A percentile compares a stretch with the other conserved stretches of the same genome.
These are phyloP conservation scores for Trichaptum fuscoviolaceum DNA, from an alignment of 768 basidiomycete species.

Conservation along the genomic window DNA sequence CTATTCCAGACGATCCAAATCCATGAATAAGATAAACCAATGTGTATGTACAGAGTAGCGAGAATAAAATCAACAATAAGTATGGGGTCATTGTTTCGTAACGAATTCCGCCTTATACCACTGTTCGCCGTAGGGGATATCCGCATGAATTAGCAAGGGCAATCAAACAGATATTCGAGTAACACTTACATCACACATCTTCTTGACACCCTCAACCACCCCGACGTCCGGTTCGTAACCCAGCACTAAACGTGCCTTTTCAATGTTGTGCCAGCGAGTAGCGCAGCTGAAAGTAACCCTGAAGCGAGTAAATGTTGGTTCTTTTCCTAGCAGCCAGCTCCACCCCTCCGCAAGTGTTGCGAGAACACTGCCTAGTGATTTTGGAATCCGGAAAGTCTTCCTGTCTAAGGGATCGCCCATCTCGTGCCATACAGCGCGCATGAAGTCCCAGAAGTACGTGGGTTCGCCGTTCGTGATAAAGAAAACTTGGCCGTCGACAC, in stretches of 20 bases:
- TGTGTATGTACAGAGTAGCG: slow-evolving; percentile 3
- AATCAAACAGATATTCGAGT: neutral
- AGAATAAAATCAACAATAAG: neutral
- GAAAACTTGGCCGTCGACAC: slow-evolving; percentile 90
- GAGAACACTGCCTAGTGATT: slow-evolving; percentile 59
- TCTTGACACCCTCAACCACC: slow-evolving; percentile 79
- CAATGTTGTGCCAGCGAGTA: slow-evolving; percentile 87
- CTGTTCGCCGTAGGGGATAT: neutral
- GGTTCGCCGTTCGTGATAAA: slow-evolving; percentile 98
- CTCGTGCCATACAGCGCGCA: slow-evolving; percentile 68
- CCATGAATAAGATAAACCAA: neutral
- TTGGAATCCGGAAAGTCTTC: slow-evolving; percentile 39
- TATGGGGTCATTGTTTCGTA: neutral
- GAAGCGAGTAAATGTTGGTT: slow-evolving; percentile 81
- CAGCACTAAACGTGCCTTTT: slow-evolving; percentile 84
- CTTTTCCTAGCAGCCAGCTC: slow-evolving; percentile 67
- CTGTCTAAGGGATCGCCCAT: slow-evolving; percentile 49
- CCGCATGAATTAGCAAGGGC: neutral
- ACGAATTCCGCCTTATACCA: slow-evolving; percentile 2
- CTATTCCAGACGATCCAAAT: neutral
- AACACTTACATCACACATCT: slow-evolving; percentile 65
- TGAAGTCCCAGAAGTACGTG: slow-evolving; percentile 93
- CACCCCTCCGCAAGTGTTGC: slow-evolving; percentile 72
- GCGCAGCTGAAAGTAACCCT: slow-evolving; percentile 78
- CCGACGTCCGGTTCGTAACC: slow-evolving; percentile 93